A percentile compares a stretch with the other conserved stretches of the same genome.
phyloP scores from a whole-genome alignment of 306 rosid genomes.

The Prunus padus region DNA sequence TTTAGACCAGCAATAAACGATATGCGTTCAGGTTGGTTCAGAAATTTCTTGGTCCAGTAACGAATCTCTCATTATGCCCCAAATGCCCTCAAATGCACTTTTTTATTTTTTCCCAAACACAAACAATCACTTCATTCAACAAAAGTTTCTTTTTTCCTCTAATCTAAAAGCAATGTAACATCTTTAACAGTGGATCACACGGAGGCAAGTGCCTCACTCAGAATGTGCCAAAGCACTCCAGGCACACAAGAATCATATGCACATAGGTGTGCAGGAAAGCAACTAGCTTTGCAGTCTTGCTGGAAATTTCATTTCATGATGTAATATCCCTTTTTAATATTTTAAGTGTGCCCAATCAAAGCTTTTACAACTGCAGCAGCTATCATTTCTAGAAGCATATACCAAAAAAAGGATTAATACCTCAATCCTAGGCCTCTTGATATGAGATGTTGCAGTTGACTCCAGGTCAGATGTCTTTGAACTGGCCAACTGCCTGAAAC shows the following conservation, averaged over 20 bases:
- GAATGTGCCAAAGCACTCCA: neutral
- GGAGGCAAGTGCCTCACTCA: neutral
- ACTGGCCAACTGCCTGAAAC: conserved; percentile 48
- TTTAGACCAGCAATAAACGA: neutral
- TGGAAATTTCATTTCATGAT: neutral
- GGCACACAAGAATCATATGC: neutral
- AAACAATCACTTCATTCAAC: neutral
- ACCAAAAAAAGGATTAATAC: conserved; percentile 38
- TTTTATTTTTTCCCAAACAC: neutral
- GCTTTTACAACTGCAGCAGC: neutral
- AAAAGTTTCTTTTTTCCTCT: neutral
- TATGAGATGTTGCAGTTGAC: conserved; percentile 63
- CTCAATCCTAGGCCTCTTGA: conserved; percentile 69
- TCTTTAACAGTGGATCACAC: neutral
- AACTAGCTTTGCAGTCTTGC: neutral
- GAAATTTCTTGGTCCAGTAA: too few relatives aligned
- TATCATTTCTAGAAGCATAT: neutral
- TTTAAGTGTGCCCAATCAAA: neutral
- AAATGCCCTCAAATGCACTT: neutral
- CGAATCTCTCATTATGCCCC: neutral
- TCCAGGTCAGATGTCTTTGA: conserved; percentile 66
- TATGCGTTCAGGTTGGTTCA: too few relatives aligned
- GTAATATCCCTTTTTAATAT: neutral
- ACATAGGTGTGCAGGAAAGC: neutral
- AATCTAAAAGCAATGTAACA: neutral